Conservation (phyloP, 805 yeast species). For the Babjeviella inositovora region DNA sequence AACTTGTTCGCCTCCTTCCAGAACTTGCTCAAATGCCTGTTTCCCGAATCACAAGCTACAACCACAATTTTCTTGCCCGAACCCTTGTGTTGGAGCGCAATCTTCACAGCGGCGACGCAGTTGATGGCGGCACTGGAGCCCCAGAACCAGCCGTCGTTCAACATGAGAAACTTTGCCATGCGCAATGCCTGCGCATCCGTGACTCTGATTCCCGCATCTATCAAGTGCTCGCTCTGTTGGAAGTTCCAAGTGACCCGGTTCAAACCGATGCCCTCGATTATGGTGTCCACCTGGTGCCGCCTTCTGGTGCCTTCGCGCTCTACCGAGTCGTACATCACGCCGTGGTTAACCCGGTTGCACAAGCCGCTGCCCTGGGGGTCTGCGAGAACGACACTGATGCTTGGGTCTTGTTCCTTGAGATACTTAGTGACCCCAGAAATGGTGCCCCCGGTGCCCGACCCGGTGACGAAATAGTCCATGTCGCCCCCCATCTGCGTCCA, state of each 20-base stretch:
- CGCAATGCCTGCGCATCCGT: conserved; percentile 65
- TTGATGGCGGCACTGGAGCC: conserved; percentile 92
- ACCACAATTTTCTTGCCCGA: conserved; percentile 66
- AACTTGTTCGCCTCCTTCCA: conserved; percentile 56
- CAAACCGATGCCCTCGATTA: conserved; percentile 88
- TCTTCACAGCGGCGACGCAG: conserved; percentile 72
- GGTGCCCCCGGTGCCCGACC: conserved; percentile 97
- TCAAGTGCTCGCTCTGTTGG: conserved; percentile 44
- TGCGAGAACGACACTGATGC: conserved; percentile 48
- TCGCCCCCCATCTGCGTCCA: conserved; percentile 48
- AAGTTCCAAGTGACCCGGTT: conserved; percentile 80
- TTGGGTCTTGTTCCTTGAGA: conserved; percentile 32
- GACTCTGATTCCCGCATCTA: conserved; percentile 73
- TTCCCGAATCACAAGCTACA: conserved; percentile 85
- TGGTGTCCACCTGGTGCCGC: conserved; percentile 91
- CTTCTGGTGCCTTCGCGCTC: conserved; percentile 90
- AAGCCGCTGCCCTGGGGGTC: conserved; percentile 97
- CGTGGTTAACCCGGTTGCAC: conserved; percentile 67
- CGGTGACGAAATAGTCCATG: conserved; percentile 69
- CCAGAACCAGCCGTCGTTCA: conserved; percentile 77
- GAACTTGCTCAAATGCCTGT: conserved; percentile 80
- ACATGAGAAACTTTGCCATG: conserved; percentile 77
- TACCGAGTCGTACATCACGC: conserved; percentile 83
- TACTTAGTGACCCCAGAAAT: conserved; percentile 80
- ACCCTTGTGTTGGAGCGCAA: conserved; percentile 28